Conservation (phyloP, 2,329 filamentous ascomycete species). For the Sordariomycetes sp. region DNA sequence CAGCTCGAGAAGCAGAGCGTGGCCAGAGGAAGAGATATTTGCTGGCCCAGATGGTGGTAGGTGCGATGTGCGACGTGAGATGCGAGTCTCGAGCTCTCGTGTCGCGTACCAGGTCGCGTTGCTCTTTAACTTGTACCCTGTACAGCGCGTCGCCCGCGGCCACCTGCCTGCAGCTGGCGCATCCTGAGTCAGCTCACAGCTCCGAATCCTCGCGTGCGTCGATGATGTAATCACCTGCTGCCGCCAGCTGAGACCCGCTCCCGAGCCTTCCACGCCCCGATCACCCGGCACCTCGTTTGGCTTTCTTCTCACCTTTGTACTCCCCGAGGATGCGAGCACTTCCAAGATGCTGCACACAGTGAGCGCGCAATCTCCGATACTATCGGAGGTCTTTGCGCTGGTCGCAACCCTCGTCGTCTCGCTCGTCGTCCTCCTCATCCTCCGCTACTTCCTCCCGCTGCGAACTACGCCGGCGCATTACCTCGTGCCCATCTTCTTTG, state of each 20-base stretch:
- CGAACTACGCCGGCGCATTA: constrained; percentile 85
- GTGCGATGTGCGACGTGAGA: neutral
- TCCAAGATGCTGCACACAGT: constrained; percentile 36
- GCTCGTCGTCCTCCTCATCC: constrained; percentile 64
- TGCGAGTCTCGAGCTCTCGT: neutral
- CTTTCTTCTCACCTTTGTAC: neutral
- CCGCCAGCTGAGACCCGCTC: neutral
- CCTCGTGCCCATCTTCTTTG: constrained; percentile 84
- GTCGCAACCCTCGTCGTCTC: constrained; percentile 63
- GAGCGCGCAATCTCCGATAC: constrained; percentile 49
- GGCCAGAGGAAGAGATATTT: neutral
- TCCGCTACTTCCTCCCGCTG: constrained; percentile 82
- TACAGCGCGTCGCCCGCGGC: neutral
- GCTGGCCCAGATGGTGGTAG: neutral
- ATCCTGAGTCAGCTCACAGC: neutral
- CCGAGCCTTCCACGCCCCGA: neutral
- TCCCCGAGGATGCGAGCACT: constrained; percentile 11
- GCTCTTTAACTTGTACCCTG: neutral
- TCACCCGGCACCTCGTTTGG: neutral
- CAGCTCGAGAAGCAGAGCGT: neutral
- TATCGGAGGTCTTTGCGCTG: constrained; percentile 67
- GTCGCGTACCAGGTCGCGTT: neutral
- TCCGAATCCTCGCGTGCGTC: neutral
- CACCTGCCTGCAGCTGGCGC: no score
- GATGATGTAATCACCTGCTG: neutral